Conservation (phyloP, 345 rosid species). For the Hibiscus trionum region DNA sequence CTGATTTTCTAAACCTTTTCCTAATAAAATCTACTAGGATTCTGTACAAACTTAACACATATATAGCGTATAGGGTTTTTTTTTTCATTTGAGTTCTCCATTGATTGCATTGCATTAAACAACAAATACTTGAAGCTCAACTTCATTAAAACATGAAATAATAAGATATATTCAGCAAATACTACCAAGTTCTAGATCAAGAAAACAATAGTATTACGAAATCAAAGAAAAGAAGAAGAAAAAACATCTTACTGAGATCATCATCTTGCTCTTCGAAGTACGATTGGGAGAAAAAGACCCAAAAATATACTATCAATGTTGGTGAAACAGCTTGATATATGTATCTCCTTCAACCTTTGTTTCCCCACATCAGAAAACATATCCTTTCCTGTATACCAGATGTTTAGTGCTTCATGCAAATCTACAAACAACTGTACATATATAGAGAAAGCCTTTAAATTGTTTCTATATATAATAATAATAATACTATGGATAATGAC, state of each 20-base stretch:
- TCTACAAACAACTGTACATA: neutral
- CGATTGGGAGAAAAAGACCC: neutral
- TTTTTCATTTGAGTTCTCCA: too few species aligned
- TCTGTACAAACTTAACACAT: too few species aligned
- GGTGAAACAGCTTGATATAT: too few species aligned
- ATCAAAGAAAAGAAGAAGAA: neutral
- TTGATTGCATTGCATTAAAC: neutral
- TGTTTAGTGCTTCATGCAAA: neutral
- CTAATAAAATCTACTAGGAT: too few species aligned
- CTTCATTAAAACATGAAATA: neutral
- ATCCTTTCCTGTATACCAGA: neutral
- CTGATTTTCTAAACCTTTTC: too few species aligned
- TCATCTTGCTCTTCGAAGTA: neutral
- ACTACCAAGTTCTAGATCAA: neutral
- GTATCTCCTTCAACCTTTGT: too few species aligned
- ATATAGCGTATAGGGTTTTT: too few species aligned
- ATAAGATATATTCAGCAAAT: neutral
- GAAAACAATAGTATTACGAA: neutral
- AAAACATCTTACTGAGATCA: constrained; percentile 18
- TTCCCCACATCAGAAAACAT: too few species aligned
- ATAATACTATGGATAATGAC: constrained; percentile 31
- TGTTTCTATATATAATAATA: neutral
- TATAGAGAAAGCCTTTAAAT: neutral
- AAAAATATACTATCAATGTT: too few species aligned
- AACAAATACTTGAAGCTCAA: neutral